Percentiles rank a stretch among this genome's conserved stretches.
These are phyloP conservation scores for Sarcodon sp. DNA, from an alignment of 768 basidiomycete genomes.

Conservation along the genomic window DNA sequence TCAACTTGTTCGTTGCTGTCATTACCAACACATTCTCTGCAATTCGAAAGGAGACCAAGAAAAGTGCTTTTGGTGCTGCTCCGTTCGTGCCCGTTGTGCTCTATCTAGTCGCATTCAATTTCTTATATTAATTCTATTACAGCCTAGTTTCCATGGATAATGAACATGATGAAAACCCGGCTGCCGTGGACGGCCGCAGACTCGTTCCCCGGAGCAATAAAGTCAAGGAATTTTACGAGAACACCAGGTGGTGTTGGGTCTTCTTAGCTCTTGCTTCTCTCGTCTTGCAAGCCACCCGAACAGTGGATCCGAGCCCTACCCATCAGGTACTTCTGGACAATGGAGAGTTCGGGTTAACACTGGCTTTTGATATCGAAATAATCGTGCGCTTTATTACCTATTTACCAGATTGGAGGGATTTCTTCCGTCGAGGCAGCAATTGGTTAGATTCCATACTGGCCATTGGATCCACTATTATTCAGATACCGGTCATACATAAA, in stretches of 20 bases:
- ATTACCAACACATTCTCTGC: slow-evolving; percentile 88
- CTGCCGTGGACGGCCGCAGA: slow-evolving; percentile 26
- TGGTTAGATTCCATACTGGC: slow-evolving; percentile 70
- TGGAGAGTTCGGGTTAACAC: slow-evolving; percentile 65
- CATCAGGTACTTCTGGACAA: slow-evolving; percentile 41
- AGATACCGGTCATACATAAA: slow-evolving; percentile 64
- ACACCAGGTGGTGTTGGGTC: slow-evolving; percentile 65
- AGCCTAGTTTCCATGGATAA: slow-evolving; percentile 29
- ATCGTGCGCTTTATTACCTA: slow-evolving; percentile 55
- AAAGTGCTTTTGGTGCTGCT: slow-evolving; percentile 85
- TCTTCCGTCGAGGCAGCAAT: slow-evolving; percentile 51
- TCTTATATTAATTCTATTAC: slow-evolving; percentile 1
- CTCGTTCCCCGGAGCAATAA: slow-evolving; percentile 28
- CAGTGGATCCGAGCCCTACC: slow-evolving; percentile 29
- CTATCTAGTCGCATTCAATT: not conserved
- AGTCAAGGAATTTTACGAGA: slow-evolving; percentile 40
- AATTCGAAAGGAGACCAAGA: slow-evolving; percentile 75
- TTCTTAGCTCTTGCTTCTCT: slow-evolving; percentile 61
- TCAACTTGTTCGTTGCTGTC: slow-evolving; percentile 92
- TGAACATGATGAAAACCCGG: slow-evolving; percentile 55
- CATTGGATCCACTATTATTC: slow-evolving; percentile 63
- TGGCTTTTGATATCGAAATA: slow-evolving; percentile 86
- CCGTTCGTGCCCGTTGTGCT: slow-evolving; percentile 32
- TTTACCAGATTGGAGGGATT: slow-evolving; percentile 74
- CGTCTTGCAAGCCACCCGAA: slow-evolving; percentile 57